phyloP scores from a whole-genome alignment of 1,284 basidiomycete species.

The Ustilago cynodontis region DNA sequence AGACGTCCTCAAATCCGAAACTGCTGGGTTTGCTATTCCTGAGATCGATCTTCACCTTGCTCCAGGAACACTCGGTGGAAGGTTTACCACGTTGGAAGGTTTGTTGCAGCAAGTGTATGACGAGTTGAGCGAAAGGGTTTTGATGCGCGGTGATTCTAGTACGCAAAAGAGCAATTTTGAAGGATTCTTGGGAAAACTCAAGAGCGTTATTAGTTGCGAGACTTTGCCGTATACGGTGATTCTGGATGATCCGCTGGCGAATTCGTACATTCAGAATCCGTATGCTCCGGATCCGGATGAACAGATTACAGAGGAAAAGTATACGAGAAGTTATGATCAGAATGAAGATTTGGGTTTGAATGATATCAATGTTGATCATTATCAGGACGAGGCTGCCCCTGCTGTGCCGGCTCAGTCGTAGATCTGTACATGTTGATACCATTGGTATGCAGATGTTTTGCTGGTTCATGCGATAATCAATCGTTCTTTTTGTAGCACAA shows the following conservation, averaged over 20 bases:
- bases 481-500: not conserved
- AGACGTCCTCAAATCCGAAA: constrained; percentile 80
- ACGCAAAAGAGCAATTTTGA: constrained; percentile 57
- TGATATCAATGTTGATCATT: constrained; percentile 83
- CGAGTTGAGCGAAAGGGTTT: constrained; percentile 91
- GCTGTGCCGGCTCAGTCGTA: not conserved
- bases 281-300: constrained; percentile 75
- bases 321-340: constrained; percentile 88
- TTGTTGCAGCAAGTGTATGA: constrained; percentile 94
- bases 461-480: not conserved
- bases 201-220: constrained; percentile 62
- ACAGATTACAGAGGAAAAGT: constrained; percentile 75
- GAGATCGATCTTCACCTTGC: constrained; percentile 94
- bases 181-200: constrained; percentile 81
- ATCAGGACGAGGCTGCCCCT: constrained; percentile 26
- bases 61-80: constrained; percentile 94
- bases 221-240: constrained; percentile 78
- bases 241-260: constrained; percentile 93
- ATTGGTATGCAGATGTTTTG: no score
- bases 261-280: constrained; percentile 95
- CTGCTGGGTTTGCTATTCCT: constrained; percentile 88
- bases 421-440: no score
- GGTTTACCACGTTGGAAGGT: constrained; percentile 97
- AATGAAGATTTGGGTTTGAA: constrained; percentile 96
- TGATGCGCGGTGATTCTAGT: constrained; percentile 80